Conservation (phyloP, 495 filamentous ascomycete genomes). For the Penicillium argentinense region DNA sequence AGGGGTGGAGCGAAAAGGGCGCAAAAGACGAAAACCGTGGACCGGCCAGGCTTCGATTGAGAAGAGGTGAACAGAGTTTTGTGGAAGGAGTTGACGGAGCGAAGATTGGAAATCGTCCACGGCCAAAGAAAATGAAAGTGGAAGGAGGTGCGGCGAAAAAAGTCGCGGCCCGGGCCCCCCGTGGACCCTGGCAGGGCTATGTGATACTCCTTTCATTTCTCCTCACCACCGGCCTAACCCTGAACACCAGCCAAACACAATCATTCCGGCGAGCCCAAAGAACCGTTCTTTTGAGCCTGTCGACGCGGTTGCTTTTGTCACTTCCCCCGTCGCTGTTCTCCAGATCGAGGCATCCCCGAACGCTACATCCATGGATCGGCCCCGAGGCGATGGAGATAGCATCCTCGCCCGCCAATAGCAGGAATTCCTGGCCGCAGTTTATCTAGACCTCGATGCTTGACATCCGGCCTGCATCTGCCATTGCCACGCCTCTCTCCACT, state of each 20-base stretch:
- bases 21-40: constrained; percentile 17
- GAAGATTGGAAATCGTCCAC: too few species aligned
- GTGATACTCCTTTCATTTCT: constrained; percentile 1
- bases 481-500: neutral
- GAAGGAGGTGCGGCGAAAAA: constrained; percentile 20
- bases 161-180: constrained; percentile 19
- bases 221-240: too few species aligned
- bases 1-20: neutral
- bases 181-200: constrained; percentile 13
- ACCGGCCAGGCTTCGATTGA: constrained; percentile 26
- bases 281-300: neutral
- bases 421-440: constrained; percentile 3
- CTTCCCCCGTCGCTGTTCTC: too few species aligned
- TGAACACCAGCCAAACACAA: too few species aligned
- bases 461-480: constrained; percentile 1
- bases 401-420: constrained; percentile 5
- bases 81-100: constrained; percentile 1
- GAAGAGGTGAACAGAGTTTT: constrained; percentile 1
- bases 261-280: too few species aligned
- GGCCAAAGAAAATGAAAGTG: constrained; percentile 1
- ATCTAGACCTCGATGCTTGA: constrained; percentile 11
- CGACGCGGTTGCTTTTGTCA: too few species aligned
- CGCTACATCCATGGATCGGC: constrained; percentile 17
- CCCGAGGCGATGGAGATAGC: constrained; percentile 5
- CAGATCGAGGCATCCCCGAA: too few species aligned